Evolutionary conservation across 2,329 filamentous ascomycete species (phyloP).

Genomic region (Alternaria ethzedia): DNA sequence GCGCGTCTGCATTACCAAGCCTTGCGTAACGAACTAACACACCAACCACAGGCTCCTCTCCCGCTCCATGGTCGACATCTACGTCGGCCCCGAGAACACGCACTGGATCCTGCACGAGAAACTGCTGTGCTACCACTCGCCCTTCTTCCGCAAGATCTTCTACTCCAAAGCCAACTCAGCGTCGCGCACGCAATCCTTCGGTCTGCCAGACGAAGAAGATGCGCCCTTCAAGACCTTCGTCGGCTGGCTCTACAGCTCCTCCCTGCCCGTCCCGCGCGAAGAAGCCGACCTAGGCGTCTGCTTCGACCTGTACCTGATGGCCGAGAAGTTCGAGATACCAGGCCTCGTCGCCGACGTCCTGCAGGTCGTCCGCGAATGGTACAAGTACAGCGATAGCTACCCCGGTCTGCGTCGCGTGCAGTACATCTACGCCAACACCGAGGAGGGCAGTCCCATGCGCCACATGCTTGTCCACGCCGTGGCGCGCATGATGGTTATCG

Average conservation of each 20-base stretch:
- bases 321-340: conserved; percentile 59
- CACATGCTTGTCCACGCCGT: conserved; percentile 58
- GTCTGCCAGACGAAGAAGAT: conserved; percentile 61
- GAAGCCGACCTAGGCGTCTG: conserved; percentile 59
- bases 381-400: conserved; percentile 60
- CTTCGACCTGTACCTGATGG: conserved; percentile 63
- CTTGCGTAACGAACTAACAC: not conserved
- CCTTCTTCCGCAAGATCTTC: conserved; percentile 62
- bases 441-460: conserved; percentile 55
- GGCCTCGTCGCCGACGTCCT: conserved; percentile 57
- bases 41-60: conserved; percentile 56
- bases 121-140: conserved; percentile 61
- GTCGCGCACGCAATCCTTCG: conserved; percentile 49
- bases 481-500: conserved; percentile 58
- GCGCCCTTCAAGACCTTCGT: conserved; percentile 59
- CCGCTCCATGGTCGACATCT: conserved; percentile 62
- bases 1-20: not conserved
- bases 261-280: conserved; percentile 55
- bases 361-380: conserved; percentile 58
- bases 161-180: conserved; percentile 43
- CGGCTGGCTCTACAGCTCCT: conserved; percentile 60
- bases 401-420: conserved; percentile 61
- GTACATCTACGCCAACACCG: conserved; percentile 59
- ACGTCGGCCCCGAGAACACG: conserved; percentile 61
- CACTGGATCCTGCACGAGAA: conserved; percentile 64